phyloP scores from a whole-genome alignment of 768 basidiomycete species.

The Tulasnella sp. region DNA sequence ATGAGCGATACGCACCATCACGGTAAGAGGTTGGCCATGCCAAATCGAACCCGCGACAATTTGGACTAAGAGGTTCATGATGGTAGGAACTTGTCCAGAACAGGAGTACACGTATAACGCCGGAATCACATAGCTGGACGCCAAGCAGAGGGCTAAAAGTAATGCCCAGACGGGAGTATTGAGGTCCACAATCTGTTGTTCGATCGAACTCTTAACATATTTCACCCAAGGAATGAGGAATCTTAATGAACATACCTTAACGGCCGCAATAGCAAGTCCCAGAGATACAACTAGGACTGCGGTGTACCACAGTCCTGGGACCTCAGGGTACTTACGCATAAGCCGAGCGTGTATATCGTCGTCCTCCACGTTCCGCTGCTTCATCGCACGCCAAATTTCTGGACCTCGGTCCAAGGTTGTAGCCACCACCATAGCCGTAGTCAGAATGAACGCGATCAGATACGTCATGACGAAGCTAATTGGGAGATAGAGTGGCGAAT shows the following conservation, averaged over 20 bases:
- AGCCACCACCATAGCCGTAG: slow-evolving; percentile 43
- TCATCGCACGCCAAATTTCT: slow-evolving; percentile 36
- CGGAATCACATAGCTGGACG: slow-evolving; percentile 42
- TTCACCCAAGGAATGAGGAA: not conserved
- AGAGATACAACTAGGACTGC: slow-evolving; percentile 40
- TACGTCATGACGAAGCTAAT: slow-evolving; percentile 42
- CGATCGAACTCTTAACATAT: not conserved
- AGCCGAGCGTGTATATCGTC: slow-evolving; percentile 48
- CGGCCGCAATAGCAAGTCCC: slow-evolving; percentile 37
- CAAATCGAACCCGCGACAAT: slow-evolving; percentile 44
- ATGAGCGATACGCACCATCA: slow-evolving; percentile 39
- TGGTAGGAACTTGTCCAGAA: slow-evolving; percentile 37
- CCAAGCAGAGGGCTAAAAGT: slow-evolving; percentile 38
- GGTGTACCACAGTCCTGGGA: slow-evolving; percentile 42
- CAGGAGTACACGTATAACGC: slow-evolving; percentile 45
- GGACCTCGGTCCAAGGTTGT: slow-evolving; percentile 44
- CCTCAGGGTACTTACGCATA: slow-evolving; percentile 45
- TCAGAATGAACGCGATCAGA: slow-evolving; percentile 41
- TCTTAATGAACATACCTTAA: slow-evolving; percentile 32
- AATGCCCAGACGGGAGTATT: slow-evolving; percentile 51
- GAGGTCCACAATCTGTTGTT: slow-evolving; percentile 46
- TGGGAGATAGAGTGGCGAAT: slow-evolving; percentile 48
- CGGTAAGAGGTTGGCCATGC: slow-evolving; percentile 41
- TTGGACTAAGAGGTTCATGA: slow-evolving; percentile 44
- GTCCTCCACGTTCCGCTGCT: slow-evolving; percentile 37